Conservation (phyloP, 2,329 filamentous ascomycete species). For the Aspergillus sclerotialis region DNA sequence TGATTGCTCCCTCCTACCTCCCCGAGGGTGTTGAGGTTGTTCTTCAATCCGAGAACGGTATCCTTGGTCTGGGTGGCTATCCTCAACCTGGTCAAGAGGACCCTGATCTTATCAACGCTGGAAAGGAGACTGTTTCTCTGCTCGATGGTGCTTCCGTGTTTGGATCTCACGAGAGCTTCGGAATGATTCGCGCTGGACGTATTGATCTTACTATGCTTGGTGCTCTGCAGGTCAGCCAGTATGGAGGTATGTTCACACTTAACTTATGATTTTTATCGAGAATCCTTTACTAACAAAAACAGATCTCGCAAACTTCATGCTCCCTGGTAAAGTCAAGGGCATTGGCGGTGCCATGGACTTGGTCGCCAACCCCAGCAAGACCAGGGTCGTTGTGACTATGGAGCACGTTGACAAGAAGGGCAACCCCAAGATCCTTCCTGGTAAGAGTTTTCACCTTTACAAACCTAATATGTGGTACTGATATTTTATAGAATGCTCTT, state of each 20-base stretch:
- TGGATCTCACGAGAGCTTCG: slow-evolving; percentile 74
- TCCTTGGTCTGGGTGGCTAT: slow-evolving; percentile 75
- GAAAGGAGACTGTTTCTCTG: slow-evolving; percentile 80
- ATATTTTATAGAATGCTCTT: slow-evolving; percentile 46
- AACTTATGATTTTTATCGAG: not conserved
- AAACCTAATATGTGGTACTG: not conserved
- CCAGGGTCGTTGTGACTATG: slow-evolving; percentile 65
- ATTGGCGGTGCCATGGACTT: slow-evolving; percentile 76
- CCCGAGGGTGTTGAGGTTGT: slow-evolving; percentile 64
- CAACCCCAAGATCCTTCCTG: slow-evolving; percentile 55
- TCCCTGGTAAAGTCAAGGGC: slow-evolving; percentile 78
- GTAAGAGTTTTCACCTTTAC: slow-evolving; percentile 1
- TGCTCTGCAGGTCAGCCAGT: slow-evolving; percentile 71
- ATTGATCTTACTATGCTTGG: slow-evolving; percentile 80
- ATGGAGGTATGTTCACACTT: slow-evolving; percentile 41
- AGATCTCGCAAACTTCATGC: slow-evolving; percentile 85
- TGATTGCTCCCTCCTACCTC: slow-evolving; percentile 70
- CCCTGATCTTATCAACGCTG: slow-evolving; percentile 75
- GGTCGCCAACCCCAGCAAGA: slow-evolving; percentile 64
- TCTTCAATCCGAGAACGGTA: slow-evolving; percentile 81
- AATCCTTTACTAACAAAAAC: slow-evolving; percentile 4
- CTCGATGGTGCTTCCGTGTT: slow-evolving; percentile 69
- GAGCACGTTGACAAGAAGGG: slow-evolving; percentile 66
- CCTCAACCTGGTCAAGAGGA: slow-evolving; percentile 63
- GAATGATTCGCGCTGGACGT: slow-evolving; percentile 79